These are phyloP conservation scores for Mortierella sp. DNA, from an alignment of 371 early-diverging fungal genomes.

Conservation along the genomic window DNA sequence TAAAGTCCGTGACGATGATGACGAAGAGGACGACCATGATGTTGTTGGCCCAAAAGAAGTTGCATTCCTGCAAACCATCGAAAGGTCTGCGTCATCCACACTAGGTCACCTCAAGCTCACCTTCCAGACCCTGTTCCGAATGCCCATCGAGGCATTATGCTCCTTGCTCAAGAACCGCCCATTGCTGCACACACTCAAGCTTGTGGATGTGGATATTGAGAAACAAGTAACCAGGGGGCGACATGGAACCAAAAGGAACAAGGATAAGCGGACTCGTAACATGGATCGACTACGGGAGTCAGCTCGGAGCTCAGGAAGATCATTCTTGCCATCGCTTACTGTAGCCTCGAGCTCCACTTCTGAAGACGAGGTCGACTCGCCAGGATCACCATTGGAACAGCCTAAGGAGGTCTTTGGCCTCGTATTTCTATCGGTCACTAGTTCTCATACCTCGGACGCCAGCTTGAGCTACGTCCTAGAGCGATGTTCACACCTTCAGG, in stretches of 20 bases:
- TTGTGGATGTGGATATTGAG: constrained; percentile 30
- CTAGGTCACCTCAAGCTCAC: constrained; percentile 18
- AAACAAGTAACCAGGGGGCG: constrained; percentile 1
- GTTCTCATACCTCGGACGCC: constrained; percentile 19
- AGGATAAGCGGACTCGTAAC: neutral
- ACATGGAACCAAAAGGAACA: neutral
- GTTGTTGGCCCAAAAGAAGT: neutral
- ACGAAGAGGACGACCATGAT: neutral
- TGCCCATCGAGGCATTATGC: constrained; percentile 11
- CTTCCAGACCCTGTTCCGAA: constrained; percentile 19
- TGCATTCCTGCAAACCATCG: constrained; percentile 17
- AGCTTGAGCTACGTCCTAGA: constrained; percentile 9
- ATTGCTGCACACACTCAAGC: constrained; percentile 16
- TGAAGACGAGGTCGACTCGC: neutral
- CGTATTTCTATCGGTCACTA: constrained; percentile 18
- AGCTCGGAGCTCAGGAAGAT: neutral
- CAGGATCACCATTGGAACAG: neutral
- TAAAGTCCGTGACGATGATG: neutral
- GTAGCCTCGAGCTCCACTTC: neutral
- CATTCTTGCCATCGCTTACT: neutral
- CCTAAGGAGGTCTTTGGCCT: constrained; percentile 5
- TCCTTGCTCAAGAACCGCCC: constrained; percentile 15
- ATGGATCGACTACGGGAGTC: neutral
- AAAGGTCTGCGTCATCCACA: constrained; percentile 4
- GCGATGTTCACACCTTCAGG: constrained; percentile 11